Conservation (phyloP, 2,329 filamentous ascomycete genomes). For the Endocalyx cinctus region DNA sequence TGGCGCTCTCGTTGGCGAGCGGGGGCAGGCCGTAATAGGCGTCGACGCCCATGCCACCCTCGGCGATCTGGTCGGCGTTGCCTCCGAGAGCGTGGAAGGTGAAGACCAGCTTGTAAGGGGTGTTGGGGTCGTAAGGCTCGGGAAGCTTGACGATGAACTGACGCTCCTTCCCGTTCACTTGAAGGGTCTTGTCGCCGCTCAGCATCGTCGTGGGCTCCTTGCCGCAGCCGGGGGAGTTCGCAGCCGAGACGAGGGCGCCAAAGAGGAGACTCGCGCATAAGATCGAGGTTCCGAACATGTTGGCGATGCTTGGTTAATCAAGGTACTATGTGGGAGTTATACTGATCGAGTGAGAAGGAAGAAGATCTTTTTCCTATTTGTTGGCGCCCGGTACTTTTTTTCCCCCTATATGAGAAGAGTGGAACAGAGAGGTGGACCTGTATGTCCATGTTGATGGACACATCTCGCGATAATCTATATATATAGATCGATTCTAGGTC, state of each 20-base stretch:
- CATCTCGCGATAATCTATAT: no score
- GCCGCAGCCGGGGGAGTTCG: conserved; percentile 19
- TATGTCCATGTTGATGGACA: no score
- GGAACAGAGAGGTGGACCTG: no score
- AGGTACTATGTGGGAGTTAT: no score
- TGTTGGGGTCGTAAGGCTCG: conserved; percentile 29
- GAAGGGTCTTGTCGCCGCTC: conserved; percentile 15
- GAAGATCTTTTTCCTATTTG: no score
- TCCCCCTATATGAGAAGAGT: no score
- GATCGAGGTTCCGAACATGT: no score
- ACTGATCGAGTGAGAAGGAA: no score
- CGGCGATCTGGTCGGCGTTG: conserved; percentile 26
- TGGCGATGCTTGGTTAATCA: no score
- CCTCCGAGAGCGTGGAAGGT: conserved; percentile 32
- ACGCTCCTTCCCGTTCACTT: conserved; percentile 27
- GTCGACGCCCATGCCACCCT: conserved; percentile 21
- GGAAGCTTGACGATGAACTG: conserved; percentile 28
- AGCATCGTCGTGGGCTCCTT: conserved; percentile 17
- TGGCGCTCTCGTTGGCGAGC: conserved; percentile 21
- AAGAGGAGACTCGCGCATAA: no score
- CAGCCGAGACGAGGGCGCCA: conserved; percentile 3
- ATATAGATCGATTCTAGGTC: no score
- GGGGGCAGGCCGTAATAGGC: conserved; percentile 30
- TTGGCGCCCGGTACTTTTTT: no score
- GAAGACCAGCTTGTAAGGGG: conserved; percentile 33